Evolutionary conservation across 1,139 yeast genomes (phyloP).

Genomic region (Taphrina populina): DNA sequence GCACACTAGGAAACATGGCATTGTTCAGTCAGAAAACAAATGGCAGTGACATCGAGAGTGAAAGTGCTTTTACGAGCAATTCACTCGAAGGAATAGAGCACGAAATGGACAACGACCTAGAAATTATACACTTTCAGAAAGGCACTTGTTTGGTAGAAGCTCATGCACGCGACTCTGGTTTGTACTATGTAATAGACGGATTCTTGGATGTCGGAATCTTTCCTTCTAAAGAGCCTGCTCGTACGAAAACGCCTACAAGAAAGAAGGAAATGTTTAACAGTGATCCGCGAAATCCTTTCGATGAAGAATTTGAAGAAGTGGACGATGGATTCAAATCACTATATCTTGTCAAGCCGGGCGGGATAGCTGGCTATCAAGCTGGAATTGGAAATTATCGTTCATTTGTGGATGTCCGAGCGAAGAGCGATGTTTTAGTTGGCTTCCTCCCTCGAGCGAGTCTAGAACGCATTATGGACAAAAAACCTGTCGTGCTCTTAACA

Average conservation of each 20-base stretch:
- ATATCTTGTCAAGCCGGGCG: conserved; percentile 70
- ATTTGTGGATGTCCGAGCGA: conserved; percentile 65
- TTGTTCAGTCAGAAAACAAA: conserved; percentile 15
- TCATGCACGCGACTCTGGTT: conserved; percentile 66
- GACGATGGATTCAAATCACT: conserved; percentile 43
- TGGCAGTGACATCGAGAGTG: conserved; percentile 31
- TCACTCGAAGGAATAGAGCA: conserved; percentile 50
- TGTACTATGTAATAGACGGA: conserved; percentile 79
- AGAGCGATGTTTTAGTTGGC: conserved; percentile 64
- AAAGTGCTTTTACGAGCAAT: conserved; percentile 30
- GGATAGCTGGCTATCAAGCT: conserved; percentile 83
- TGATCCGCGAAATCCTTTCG: conserved; percentile 18
- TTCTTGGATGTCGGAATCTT: conserved; percentile 54
- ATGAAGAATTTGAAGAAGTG: conserved; percentile 22
- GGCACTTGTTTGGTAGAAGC: conserved; percentile 63
- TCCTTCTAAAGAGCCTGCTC: conserved; percentile 1
- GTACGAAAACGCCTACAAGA: background rate
- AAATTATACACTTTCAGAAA: conserved; percentile 56
- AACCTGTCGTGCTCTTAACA: conserved; percentile 71
- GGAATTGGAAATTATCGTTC: conserved; percentile 78
- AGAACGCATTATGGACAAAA: conserved; percentile 68
- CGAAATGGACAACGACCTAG: conserved; percentile 65
- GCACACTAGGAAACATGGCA: conserved; percentile 29
- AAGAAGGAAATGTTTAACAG: background rate
- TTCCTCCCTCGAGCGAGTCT: conserved; percentile 63